A percentile compares a stretch with the other conserved stretches of the same genome.
Evolutionary conservation across 2,329 filamentous ascomycete species (phyloP).

Genomic region (Endoconidiophora laricicola): DNA sequence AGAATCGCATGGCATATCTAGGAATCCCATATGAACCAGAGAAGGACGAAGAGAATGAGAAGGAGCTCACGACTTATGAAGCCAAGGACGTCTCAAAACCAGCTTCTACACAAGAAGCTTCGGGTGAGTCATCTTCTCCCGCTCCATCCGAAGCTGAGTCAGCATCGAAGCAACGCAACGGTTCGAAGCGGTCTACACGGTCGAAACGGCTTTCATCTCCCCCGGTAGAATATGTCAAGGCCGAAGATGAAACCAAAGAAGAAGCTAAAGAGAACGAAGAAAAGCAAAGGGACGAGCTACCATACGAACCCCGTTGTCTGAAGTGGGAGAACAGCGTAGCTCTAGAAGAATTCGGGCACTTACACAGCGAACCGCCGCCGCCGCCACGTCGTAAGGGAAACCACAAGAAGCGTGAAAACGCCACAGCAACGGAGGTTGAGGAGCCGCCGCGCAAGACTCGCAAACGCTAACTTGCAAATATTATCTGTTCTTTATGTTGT

Average conservation of each 20-base stretch:
- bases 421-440: conserved; percentile 14
- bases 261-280: conserved; percentile 17
- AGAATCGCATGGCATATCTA: conserved; percentile 59
- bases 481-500: neutral
- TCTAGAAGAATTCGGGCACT: conserved; percentile 37
- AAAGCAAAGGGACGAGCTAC: conserved; percentile 22
- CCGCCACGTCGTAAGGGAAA: conserved; percentile 31
- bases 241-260: neutral
- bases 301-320: conserved; percentile 29
- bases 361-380: conserved; percentile 37
- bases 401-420: conserved; percentile 31
- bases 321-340: conserved; percentile 41
- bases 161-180: neutral
- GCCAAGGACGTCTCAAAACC: neutral
- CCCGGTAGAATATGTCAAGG: neutral
- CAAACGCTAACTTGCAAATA: conserved; percentile 9
- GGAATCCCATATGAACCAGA: conserved; percentile 25
- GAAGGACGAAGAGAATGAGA: conserved; percentile 9
- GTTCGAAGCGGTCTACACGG: conserved; percentile 6
- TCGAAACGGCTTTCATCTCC: neutral
- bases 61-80: neutral
- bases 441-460: conserved; percentile 17
- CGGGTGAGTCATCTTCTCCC: conserved; percentile 11
- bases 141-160: neutral
- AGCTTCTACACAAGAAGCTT: conserved; percentile 15